Base-by-base conservation (phyloP, 2,329 filamentous ascomycete species). In the Nigrograna mackinnonii region DNA sequence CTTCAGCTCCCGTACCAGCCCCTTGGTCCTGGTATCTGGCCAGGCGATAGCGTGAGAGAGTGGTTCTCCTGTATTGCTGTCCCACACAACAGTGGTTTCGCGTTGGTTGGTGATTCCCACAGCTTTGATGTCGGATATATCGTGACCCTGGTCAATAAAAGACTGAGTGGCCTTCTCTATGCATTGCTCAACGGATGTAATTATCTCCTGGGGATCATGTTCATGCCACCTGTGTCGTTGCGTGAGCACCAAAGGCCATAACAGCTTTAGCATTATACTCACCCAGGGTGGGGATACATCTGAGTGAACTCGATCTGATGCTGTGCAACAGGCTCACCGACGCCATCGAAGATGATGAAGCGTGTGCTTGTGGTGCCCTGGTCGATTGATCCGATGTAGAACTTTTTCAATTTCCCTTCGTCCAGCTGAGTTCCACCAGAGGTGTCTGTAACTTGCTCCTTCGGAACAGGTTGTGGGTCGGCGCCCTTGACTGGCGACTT, bases 21-120 rank as follows among this genome's bases (percentile, higher is more conserved):
- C 78, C 52, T 83, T 80, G 39, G 89, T 92, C 39, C 91, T 80
- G 21, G 90, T 95, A 64, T 96, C 91, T 21, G 90, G 87, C 90
- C 91, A 96, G 33, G 90, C 91, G 47, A 96, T 86, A 44, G 90
- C 90, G 60, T 92, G 91, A 72, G 89, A 80, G 13, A 96, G 74
- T 4, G 89, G 83, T 66, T 94, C 80, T 50, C 91, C 91, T 1
- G 88, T 94, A 53, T 80, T 78, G 57, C 78, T 81, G 67, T 96
- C 89, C 90, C 90, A 95, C 19, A 91, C 84, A 2, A 95, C 77
- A 2, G 86, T 89, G 1, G 91, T 95, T 69, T 96, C 91, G 64
- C 91, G 84, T 74, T 96, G 90, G 71, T 91, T 95, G 45, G 90
- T 95, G 64, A 96, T 87, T 43, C 91, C 91, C 52, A 96, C 78